These are phyloP conservation scores for Lecanosticta acicola DNA, from an alignment of 2,329 filamentous ascomycete genomes.

Conservation along the genomic window DNA sequence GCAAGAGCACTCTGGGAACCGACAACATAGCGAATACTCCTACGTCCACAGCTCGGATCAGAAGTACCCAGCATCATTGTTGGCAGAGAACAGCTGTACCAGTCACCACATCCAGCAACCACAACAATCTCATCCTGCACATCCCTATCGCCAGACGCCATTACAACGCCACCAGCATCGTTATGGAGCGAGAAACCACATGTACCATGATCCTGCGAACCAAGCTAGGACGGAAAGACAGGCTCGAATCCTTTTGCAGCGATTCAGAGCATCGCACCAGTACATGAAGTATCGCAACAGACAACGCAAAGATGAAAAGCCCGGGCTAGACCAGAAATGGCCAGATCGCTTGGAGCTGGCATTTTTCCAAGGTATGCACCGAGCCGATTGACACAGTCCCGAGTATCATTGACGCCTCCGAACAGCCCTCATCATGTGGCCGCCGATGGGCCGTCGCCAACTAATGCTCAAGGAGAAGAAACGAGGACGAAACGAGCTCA, in stretches of 20 bases:
- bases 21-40: slow-evolving; percentile 31
- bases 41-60: slow-evolving; percentile 19
- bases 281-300: slow-evolving; percentile 44
- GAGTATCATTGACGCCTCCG: slow-evolving; percentile 1
- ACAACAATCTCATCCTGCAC: neutral
- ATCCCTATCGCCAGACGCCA: slow-evolving; percentile 13
- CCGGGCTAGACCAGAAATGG: slow-evolving; percentile 37
- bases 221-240: slow-evolving; percentile 16
- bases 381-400: neutral
- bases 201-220: slow-evolving; percentile 4
- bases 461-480: slow-evolving; percentile 43
- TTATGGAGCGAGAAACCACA: neutral
- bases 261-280: slow-evolving; percentile 33
- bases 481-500: slow-evolving; percentile 57
- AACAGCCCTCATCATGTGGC: slow-evolving; percentile 47
- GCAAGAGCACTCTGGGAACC: slow-evolving; percentile 40
- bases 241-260: slow-evolving; percentile 24
- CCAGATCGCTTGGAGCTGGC: slow-evolving; percentile 44
- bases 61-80: slow-evolving; percentile 30
- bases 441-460: slow-evolving; percentile 55
- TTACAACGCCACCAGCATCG: slow-evolving; percentile 10
- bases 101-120: slow-evolving; percentile 11
- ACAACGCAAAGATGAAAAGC: slow-evolving; percentile 33
- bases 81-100: slow-evolving; percentile 24
- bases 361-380: slow-evolving; percentile 42